Evolutionary conservation across 345 rosid genomes (phyloP).

Genomic region (Camelina hispida): DNA sequence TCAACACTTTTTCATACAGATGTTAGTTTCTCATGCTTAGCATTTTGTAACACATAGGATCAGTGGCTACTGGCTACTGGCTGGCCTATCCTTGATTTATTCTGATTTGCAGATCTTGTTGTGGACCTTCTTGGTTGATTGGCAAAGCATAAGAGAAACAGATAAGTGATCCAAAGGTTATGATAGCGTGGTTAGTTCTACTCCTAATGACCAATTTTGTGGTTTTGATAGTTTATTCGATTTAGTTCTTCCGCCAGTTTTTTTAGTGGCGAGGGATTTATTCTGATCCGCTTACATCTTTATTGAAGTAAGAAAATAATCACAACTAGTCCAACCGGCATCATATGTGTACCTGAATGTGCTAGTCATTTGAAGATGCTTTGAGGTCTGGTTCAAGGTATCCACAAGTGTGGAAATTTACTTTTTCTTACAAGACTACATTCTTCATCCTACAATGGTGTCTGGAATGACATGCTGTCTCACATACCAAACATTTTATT

Average conservation of each 20-base stretch:
- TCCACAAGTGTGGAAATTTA: neutral
- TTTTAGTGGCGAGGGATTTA: neutral
- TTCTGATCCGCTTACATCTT: neutral
- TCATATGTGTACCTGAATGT: constrained; percentile 10
- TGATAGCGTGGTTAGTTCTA: constrained; percentile 45
- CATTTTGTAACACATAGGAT: constrained; percentile 37
- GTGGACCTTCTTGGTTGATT: constrained; percentile 53
- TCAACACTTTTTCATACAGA: constrained; percentile 19
- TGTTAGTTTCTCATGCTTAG: constrained; percentile 10
- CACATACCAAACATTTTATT: neutral
- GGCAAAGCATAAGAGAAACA: constrained; percentile 50
- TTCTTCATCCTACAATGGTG: neutral
- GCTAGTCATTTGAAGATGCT: constrained; percentile 9
- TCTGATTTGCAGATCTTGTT: constrained; percentile 55
- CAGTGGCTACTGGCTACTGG: constrained; percentile 26
- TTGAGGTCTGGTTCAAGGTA: constrained; percentile 2
- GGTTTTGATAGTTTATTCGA: constrained; percentile 33
- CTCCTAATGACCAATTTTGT: constrained; percentile 40
- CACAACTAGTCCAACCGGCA: neutral
- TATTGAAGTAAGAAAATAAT: neutral
- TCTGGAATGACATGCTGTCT: neutral
- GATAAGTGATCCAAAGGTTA: constrained; percentile 42
- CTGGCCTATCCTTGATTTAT: constrained; percentile 42
- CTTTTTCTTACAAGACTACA: neutral
- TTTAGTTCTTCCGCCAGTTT: constrained; percentile 11